Base-by-base conservation (phyloP, 1,284 basidiomycete species). In the Athelia psychrophila region DNA sequence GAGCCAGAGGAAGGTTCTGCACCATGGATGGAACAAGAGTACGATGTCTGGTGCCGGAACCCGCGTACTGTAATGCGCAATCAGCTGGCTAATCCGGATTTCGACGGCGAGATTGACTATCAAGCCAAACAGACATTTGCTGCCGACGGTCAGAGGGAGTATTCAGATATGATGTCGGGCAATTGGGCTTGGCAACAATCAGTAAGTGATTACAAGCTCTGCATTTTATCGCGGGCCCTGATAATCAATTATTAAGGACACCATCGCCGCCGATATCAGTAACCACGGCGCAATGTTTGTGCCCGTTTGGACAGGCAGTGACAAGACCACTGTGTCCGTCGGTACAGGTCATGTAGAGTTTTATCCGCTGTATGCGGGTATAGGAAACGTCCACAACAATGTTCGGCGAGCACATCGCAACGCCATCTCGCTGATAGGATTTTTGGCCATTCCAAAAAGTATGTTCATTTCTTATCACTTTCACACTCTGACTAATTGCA, bases 261-360 rank as follows among this genome's bases (percentile, higher is more conserved):
- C 42, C 3, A 61, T 70, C 32, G 51, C 58, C 0, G 36, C 57
- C 36, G 62, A 69, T 44, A 25, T 36, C 5, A 16, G 30, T 1
- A 64, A 51, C 2, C 54, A 65, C 44, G 69, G 70, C 3, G 51
- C 62, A 0, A 64, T 63, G 42, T 68, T 70, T 45, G 57, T 65
- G 20, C 66, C 70, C 15, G 67, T 74, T 15, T 54, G 70, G 0
- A n/a, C n/a, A n/a, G 66, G 69, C 0, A 68, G 67, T 38, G 62
- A 74, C 55, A 74, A 74, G 53, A 74, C 64, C 0, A 70, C 68
- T 0, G 63, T 72, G 0, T 73, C 70, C 1, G 66, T 72, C n/a
- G 65, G 54, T 3, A 73, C 70, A 0, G 65, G 72, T 1, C 62
- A 73, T 4, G 64, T 60, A 13, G 63, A 70, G 22, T 72, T 64